Conservation (phyloP, 2,329 filamentous ascomycete species). For the Escovopsis sp. region DNA sequence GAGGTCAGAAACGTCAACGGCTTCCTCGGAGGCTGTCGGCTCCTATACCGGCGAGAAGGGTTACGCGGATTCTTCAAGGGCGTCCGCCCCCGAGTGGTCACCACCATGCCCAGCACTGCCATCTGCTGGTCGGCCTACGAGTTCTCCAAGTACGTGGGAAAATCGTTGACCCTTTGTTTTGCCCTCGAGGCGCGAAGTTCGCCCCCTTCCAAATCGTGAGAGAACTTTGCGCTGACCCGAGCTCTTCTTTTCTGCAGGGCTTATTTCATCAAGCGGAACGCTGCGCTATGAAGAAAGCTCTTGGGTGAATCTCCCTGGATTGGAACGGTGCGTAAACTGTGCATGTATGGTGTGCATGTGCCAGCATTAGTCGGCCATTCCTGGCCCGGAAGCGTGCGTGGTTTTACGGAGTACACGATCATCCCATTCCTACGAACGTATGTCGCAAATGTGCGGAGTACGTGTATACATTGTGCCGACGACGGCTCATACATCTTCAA, state of each 20-base stretch:
- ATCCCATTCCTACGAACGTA: too few species aligned
- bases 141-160: constrained; percentile 47
- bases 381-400: not conserved
- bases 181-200: too few species aligned
- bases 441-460: not conserved
- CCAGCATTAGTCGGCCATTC: too few species aligned
- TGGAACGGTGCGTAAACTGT: too few species aligned
- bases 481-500: not conserved
- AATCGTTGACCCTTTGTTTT: too few species aligned
- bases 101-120: constrained; percentile 97
- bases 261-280: constrained; percentile 43
- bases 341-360: too few species aligned
- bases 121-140: constrained; percentile 87
- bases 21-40: constrained; percentile 59
- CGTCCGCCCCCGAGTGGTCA: constrained; percentile 77
- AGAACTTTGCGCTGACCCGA: not conserved
- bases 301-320: too few species aligned
- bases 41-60: constrained; percentile 75
- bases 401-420: not conserved
- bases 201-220: too few species aligned
- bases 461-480: not conserved
- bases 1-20: constrained; percentile 79
- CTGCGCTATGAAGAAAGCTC: constrained; percentile 17
- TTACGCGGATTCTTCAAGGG: constrained; percentile 84
- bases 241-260: constrained; percentile 24